Evolutionary conservation across 2,329 filamentous ascomycete genomes (phyloP).

Genomic region (Verticillium nonalfalfae): DNA sequence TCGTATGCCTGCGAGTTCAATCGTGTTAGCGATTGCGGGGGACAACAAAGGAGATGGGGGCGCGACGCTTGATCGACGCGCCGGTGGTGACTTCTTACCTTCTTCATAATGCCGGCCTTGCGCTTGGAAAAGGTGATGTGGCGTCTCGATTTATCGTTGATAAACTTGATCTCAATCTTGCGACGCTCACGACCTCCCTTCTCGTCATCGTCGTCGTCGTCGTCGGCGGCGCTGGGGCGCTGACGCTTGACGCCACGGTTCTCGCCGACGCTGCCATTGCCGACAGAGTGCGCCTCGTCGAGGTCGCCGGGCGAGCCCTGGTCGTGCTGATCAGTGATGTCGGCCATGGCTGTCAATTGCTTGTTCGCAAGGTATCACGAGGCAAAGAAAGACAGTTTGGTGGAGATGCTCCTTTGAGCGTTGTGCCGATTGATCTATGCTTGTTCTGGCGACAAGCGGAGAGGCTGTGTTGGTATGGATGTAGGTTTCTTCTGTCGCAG

Average conservation of each 20-base stretch:
- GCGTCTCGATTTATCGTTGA: conserved; percentile 97
- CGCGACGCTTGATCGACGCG: conserved; percentile 2
- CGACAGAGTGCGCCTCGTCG: conserved; percentile 64
- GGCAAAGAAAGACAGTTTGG: conserved; percentile 48
- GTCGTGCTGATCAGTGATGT: conserved; percentile 73
- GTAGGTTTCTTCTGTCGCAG: conserved; percentile 40
- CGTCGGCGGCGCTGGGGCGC: conserved; percentile 76
- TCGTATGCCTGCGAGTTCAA: conserved; percentile 72
- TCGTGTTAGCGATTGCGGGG: conserved; percentile 6
- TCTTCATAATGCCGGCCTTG: conserved; percentile 99
- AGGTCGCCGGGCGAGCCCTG: conserved; percentile 68
- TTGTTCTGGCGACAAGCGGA: conserved; percentile 56
- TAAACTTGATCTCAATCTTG: conserved; percentile 99
- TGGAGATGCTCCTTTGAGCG: conserved; percentile 61
- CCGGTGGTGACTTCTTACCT: conserved; percentile 50
- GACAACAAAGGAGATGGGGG: background rate
- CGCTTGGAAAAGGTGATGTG: conserved; percentile 99
- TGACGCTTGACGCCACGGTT: conserved; percentile 83
- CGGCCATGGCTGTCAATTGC: conserved; percentile 54
- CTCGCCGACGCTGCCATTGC: conserved; percentile 57
- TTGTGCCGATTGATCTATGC: conserved; percentile 61
- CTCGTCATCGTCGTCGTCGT: conserved; percentile 96
- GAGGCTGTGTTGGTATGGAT: conserved; percentile 25
- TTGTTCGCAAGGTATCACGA: conserved; percentile 28
- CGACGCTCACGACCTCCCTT: conserved; percentile 96